phyloP scores from a whole-genome alignment of 495 filamentous ascomycete species.

The Aspergillus affinis region DNA sequence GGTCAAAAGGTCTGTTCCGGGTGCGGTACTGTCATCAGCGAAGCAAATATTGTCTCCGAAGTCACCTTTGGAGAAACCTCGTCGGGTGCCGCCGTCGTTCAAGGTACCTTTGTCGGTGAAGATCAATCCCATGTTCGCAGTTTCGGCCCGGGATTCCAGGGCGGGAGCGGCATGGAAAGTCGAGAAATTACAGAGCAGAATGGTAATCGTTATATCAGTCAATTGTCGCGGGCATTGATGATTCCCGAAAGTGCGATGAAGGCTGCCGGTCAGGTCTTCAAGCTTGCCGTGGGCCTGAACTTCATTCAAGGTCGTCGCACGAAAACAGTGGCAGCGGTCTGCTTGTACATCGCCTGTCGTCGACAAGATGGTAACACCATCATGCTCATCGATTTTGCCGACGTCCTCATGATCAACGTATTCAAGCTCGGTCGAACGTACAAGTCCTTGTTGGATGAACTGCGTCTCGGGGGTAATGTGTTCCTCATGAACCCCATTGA shows the following conservation, averaged over 20 bases:
- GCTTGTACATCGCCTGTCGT: constrained; percentile 84
- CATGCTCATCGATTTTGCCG: constrained; percentile 95
- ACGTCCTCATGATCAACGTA: constrained; percentile 79
- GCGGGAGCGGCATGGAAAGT: constrained; percentile 58
- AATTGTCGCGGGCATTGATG: constrained; percentile 49
- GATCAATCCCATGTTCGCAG: constrained; percentile 69
- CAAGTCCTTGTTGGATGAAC: constrained; percentile 68
- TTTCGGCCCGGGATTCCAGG: constrained; percentile 55
- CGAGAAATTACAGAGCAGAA: constrained; percentile 72
- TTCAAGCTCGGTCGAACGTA: constrained; percentile 86
- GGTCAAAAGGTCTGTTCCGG: constrained; percentile 66
- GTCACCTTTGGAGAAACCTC: constrained; percentile 83
- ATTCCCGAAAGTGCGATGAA: constrained; percentile 61
- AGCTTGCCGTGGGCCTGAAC: constrained; percentile 67
- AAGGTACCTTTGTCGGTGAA: constrained; percentile 82
- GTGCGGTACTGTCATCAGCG: constrained; percentile 79
- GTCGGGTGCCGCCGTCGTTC: constrained; percentile 83
- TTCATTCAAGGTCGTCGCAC: constrained; percentile 90
- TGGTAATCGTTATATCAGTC: constrained; percentile 53
- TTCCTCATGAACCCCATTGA: constrained; percentile 61
- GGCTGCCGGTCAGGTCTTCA: constrained; percentile 69
- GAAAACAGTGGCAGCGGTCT: constrained; percentile 77
- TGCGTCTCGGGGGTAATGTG: constrained; percentile 53
- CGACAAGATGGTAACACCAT: constrained; percentile 57
- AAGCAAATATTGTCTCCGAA: constrained; percentile 86